Conservation (phyloP, 1,284 basidiomycete species). For the Xerocomus nothofagi region DNA sequence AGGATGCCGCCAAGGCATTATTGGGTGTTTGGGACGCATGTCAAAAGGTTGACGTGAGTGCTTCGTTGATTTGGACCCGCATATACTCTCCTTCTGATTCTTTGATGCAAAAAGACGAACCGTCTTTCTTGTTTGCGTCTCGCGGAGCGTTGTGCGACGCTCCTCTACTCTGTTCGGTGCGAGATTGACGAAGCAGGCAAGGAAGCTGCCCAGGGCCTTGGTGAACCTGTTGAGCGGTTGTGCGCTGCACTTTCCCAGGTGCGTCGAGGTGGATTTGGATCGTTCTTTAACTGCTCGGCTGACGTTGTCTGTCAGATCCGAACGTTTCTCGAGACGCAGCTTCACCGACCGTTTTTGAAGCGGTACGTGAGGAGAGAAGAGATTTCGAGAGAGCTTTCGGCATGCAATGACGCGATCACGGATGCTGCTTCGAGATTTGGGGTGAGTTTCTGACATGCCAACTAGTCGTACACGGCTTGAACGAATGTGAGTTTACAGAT, state of each 20-base stretch:
- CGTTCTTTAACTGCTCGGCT: background rate
- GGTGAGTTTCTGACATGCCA: conserved; percentile 37
- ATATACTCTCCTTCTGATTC: conserved; percentile 1
- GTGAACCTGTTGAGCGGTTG: conserved; percentile 44
- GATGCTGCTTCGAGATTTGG: conserved; percentile 54
- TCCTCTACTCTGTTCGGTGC: conserved; percentile 45
- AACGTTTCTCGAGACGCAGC: conserved; percentile 57
- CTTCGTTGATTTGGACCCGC: background rate
- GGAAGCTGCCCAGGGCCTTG: conserved; percentile 12
- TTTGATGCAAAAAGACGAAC: conserved; percentile 47
- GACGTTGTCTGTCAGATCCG: conserved; percentile 41
- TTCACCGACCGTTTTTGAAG: conserved; percentile 71
- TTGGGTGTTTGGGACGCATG: conserved; percentile 63
- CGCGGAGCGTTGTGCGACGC: conserved; percentile 53
- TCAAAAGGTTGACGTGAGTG: conserved; percentile 59
- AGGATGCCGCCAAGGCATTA: conserved; percentile 50
- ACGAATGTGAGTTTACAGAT: conserved; percentile 7
- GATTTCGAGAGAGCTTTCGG: conserved; percentile 53
- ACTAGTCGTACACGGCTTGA: background rate
- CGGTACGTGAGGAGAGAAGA: conserved; percentile 77
- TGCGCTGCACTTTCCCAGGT: conserved; percentile 44
- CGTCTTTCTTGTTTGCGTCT: conserved; percentile 49
- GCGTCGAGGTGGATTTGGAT: conserved; percentile 23
- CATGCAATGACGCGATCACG: conserved; percentile 52
- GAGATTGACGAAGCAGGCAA: conserved; percentile 44